Percentiles rank a stretch among this genome's conserved stretches.
phyloP scores from a whole-genome alignment of 2,329 filamentous ascomycete species.

The Fusarium chuoi region DNA sequence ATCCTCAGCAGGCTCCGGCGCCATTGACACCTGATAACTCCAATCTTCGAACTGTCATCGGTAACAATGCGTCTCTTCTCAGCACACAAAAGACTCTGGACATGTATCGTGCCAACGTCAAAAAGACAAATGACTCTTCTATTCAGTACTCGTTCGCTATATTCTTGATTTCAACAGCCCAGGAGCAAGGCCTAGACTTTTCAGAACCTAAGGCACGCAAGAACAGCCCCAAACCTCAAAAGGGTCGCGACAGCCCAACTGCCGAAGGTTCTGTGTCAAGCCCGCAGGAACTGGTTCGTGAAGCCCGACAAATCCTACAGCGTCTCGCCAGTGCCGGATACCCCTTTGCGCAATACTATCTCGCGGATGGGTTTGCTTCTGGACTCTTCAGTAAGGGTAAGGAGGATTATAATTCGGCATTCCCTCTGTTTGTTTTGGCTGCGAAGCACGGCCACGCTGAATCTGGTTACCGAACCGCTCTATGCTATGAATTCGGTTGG shows the following conservation, averaged over 20 bases:
- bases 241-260: constrained; percentile 59
- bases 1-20: constrained; percentile 79
- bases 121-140: constrained; percentile 91
- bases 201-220: constrained; percentile 59
- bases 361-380: constrained; percentile 93
- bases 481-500: constrained; percentile 99
- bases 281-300: constrained; percentile 77
- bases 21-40: constrained; percentile 82
- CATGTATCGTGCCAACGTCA: constrained; percentile 97
- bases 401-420: constrained; percentile 89
- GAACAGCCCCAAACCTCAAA: constrained; percentile 57
- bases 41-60: constrained; percentile 80
- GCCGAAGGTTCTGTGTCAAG: constrained; percentile 60
- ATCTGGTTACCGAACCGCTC: constrained; percentile 89
- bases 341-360: constrained; percentile 97
- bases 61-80: constrained; percentile 89
- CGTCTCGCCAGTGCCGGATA: constrained; percentile 87
- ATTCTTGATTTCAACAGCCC: constrained; percentile 89
- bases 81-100: constrained; percentile 94
- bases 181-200: constrained; percentile 74
- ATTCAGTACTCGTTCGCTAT: constrained; percentile 97
- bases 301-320: constrained; percentile 90
- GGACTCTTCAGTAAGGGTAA: constrained; percentile 96
- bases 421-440: constrained; percentile 90
- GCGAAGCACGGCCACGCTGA: constrained; percentile 98